These are phyloP conservation scores for Gamarada debralockiae DNA, from an alignment of 495 filamentous ascomycete genomes.

Conservation along the genomic window DNA sequence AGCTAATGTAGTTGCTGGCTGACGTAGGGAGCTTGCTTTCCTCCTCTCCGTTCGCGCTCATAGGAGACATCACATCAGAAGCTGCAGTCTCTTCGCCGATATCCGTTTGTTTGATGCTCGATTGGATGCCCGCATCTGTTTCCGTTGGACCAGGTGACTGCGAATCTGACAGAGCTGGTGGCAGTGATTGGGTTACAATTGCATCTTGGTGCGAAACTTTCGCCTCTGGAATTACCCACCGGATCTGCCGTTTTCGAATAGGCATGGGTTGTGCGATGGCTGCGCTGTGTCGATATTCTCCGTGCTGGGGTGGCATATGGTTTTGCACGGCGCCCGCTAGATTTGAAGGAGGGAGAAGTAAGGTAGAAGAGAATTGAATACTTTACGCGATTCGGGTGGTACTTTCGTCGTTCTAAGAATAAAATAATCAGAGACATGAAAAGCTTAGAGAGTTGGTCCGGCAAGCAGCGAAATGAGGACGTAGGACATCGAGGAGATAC, in stretches of 20 bases:
- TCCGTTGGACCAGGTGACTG: slow-evolving; percentile 17
- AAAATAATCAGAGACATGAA: too few species aligned
- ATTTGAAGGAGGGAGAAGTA: too few species aligned
- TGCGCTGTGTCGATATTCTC: too few species aligned
- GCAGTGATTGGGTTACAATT: slow-evolving; percentile 22
- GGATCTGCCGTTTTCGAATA: slow-evolving; percentile 29
- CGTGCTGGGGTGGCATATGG: too few species aligned
- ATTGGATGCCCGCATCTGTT: slow-evolving; percentile 13
- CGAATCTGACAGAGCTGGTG: slow-evolving; percentile 18
- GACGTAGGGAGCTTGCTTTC: slow-evolving; percentile 19
- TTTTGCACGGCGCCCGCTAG: too few species aligned
- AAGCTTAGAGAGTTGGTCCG: too few species aligned
- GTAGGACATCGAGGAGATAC: too few species aligned
- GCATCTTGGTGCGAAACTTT: slow-evolving; percentile 16
- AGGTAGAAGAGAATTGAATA: too few species aligned
- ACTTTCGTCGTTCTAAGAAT: too few species aligned
- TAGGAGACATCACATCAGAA: slow-evolving; percentile 24
- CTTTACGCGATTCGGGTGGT: too few species aligned
- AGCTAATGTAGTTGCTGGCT: slow-evolving; percentile 13
- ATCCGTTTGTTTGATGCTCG: slow-evolving; percentile 23
- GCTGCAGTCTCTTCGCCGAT: slow-evolving; percentile 25
- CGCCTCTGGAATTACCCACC: slow-evolving; percentile 21
- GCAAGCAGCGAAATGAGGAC: too few species aligned
- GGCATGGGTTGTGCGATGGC: slow-evolving; percentile 31
- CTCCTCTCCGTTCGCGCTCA: slow-evolving; percentile 23